phyloP scores from a whole-genome alignment of 2,329 filamentous ascomycete genomes.

The Cadophora sp. region DNA sequence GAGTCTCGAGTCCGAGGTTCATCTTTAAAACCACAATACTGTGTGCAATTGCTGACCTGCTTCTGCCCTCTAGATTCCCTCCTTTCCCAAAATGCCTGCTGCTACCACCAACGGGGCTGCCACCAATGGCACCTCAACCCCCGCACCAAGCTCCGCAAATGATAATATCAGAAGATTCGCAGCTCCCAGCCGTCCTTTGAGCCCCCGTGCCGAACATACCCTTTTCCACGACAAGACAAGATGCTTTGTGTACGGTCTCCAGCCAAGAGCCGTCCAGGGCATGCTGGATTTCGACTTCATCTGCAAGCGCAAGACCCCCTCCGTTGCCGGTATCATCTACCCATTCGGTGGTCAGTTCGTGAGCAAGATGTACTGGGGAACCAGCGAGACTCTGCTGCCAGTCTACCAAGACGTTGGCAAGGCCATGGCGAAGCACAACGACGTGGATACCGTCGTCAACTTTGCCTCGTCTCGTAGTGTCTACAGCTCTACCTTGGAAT shows the following conservation, averaged over 20 bases:
- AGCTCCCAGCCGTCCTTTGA: conserved; percentile 89
- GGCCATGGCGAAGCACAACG: conserved; percentile 94
- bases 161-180: conserved; percentile 98
- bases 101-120: conserved; percentile 58
- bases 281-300: conserved; percentile 99
- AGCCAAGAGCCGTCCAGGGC: conserved; percentile 89
- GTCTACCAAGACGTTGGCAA: conserved; percentile 96
- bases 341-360: conserved; percentile 99
- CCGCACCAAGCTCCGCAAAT: conserved; percentile 68
- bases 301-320: conserved; percentile 97
- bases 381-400: conserved; percentile 96
- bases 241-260: conserved; percentile 99
- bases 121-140: conserved; percentile 48
- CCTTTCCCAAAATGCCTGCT: conserved; percentile 43
- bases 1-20: conserved; percentile 3
- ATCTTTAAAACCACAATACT: conserved; percentile 22
- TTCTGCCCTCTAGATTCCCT: conserved; percentile 24
- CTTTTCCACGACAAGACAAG: conserved; percentile 99
- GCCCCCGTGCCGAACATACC: conserved; percentile 84
- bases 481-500: conserved; percentile 97
- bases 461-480: conserved; percentile 99
- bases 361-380: conserved; percentile 99
- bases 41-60: conserved; percentile 33
- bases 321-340: conserved; percentile 99
- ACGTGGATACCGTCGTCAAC: conserved; percentile 98